Evolutionary conservation across 2,329 filamentous ascomycete species (phyloP), one percentile per base, ranked within the genome.

Genomic region (Monosporascus sp.): DNA sequence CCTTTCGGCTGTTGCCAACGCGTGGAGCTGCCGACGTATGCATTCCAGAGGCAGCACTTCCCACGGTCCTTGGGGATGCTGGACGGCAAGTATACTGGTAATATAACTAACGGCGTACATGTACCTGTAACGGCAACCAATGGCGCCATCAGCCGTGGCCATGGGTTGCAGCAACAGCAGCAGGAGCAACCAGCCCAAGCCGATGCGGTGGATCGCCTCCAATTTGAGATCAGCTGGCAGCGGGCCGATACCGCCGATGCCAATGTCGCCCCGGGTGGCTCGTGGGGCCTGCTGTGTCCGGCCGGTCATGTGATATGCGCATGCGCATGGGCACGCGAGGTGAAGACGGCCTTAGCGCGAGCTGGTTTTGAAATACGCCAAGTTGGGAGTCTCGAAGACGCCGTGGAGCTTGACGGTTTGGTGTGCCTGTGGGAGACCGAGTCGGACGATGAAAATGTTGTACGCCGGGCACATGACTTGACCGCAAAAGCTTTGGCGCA

Each of bases 11-110:
- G 60, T 45, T 67, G 60, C 46, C 54, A 55, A n/a, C 57, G 64
- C 4, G 59, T 69, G n/a, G 45, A 58, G 26, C 54, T 69, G 27
- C 66, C 68, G 9, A 67, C 66, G 1, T 69, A 70, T 47, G 62
- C 65, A n/a, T 70, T 70, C 52, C 65, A 68, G 37, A 58, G 64
- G 7, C 48, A 57, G 31, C 41, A 46, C 49, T 9, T 54, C 22
- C 22, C 22, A 22, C n/a, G n/a, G n/a, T n/a, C n/a, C n/a, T n/a
- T n/a, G n/a, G n/a, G n/a, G n/a, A n/a, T n/a, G n/a, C n/a, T n/a
- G n/a, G n/a, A n/a, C n/a, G n/a, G n/a, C n/a, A n/a, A n/a, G n/a
- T n/a, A n/a, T n/a, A n/a, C n/a, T n/a, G n/a, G n/a, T n/a, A n/a
- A n/a, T n/a, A n/a, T n/a, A n/a, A n/a, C n/a, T n/a, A n/a, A n/a